Evolutionary conservation across 2,329 filamentous ascomycete species (phyloP).

Genomic region (Stagonosporopsis chrysanthemi): DNA sequence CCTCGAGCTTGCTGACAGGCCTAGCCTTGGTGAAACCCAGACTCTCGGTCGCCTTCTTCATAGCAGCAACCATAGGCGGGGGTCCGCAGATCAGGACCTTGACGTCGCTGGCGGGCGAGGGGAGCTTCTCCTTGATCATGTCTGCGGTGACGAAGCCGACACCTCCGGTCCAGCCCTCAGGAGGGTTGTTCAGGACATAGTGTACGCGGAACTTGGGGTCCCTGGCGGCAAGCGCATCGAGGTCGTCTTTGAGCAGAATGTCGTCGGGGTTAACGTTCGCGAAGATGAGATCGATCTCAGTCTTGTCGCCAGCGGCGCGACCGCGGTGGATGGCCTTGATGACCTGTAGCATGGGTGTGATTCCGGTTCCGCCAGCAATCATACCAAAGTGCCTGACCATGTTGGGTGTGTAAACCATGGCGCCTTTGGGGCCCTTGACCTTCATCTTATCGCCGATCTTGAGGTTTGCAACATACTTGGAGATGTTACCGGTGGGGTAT

Average conservation of each 20-base stretch:
- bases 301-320: conserved; percentile 76
- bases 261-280: conserved; percentile 94
- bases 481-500: conserved; percentile 97
- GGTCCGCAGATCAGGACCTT: conserved; percentile 96
- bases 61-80: conserved; percentile 92
- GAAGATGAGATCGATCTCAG: conserved; percentile 88
- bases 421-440: conserved; percentile 92
- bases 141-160: conserved; percentile 94
- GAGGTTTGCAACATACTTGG: conserved; percentile 85
- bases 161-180: conserved; percentile 88
- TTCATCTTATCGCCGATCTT: conserved; percentile 82
- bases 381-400: conserved; percentile 97
- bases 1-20: conserved; percentile 95
- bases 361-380: conserved; percentile 96
- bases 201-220: conserved; percentile 85
- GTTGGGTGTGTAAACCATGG: conserved; percentile 96
- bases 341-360: conserved; percentile 98
- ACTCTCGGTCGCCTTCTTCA: conserved; percentile 93
- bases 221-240: conserved; percentile 78
- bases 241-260: conserved; percentile 90
- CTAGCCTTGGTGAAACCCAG: conserved; percentile 91
- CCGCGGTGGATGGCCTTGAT: conserved; percentile 88
- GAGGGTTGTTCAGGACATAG: conserved; percentile 96
- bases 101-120: conserved; percentile 82
- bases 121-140: conserved; percentile 90